A percentile compares a stretch with the other conserved stretches of the same genome.
These are phyloP conservation scores for Bryum argenteum DNA, from an alignment of 225 moss, liverwort and hornwort genomes.

Conservation along the genomic window DNA sequence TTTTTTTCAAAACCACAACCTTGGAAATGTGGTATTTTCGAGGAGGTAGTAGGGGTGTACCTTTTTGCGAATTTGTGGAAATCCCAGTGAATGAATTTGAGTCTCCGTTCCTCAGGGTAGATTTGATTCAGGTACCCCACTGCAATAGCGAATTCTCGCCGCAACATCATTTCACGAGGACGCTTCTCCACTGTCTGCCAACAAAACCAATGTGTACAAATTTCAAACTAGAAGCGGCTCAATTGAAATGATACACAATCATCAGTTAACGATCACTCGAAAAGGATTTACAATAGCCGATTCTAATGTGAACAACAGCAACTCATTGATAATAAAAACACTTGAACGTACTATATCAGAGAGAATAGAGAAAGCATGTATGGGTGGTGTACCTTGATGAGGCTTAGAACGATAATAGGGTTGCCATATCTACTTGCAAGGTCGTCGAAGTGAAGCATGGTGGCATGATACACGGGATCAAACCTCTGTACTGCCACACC, in stretches of 20 bases:
- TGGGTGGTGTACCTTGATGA: conserved; percentile 83
- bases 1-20: no score
- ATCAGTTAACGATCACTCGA: no score
- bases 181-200: conserved; percentile 91
- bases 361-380: background rate
- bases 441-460: conserved; percentile 93
- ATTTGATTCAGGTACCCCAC: conserved; percentile 84
- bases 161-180: conserved; percentile 98
- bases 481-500: conserved; percentile 84
- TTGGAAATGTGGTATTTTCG: background rate
- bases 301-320: no score
- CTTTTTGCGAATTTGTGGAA: conserved; percentile 99
- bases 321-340: no score
- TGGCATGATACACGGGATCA: conserved; percentile 92
- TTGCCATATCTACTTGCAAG: conserved; percentile 91
- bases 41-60: conserved; percentile 33
- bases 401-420: conserved; percentile 85
- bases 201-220: background rate
- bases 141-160: conserved; percentile 86
- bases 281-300: no score
- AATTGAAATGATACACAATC: no score
- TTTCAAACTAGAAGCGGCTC: no score
- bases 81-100: conserved; percentile 98
- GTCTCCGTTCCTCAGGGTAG: conserved; percentile 64
- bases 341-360: background rate